phyloP scores from a whole-genome alignment of 2,329 filamentous ascomycete genomes.

The Cytospora chrysosperma region DNA sequence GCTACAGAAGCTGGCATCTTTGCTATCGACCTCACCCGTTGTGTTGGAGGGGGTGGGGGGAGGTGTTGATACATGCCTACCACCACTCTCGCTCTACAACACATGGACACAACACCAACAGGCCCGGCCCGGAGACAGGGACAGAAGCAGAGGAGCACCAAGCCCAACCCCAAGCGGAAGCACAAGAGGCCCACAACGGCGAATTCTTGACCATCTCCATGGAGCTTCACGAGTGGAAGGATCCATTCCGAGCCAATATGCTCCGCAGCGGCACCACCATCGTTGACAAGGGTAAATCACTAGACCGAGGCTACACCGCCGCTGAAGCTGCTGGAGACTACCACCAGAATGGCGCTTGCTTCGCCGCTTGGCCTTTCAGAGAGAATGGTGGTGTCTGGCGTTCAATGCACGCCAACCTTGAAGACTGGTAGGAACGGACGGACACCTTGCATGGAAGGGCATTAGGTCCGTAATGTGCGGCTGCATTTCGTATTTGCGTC shows the following conservation, averaged over 20 bases:
- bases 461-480: background rate
- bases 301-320: constrained; percentile 33
- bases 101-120: background rate
- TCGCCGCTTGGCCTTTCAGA: constrained; percentile 33
- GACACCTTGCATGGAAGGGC: background rate
- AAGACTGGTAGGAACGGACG: background rate
- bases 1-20: background rate
- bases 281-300: background rate
- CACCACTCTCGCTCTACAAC: too few species aligned
- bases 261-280: background rate
- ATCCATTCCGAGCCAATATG: background rate
- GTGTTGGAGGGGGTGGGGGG: too few species aligned
- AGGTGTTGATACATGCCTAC: too few species aligned
- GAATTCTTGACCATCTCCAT: background rate
- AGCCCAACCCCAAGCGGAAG: fast-evolving
- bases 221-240: background rate
- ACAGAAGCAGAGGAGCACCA: background rate
- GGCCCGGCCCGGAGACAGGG: too few species aligned
- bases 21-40: too few species aligned
- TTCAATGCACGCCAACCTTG: background rate
- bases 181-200: background rate
- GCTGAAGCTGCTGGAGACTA: constrained; percentile 29
- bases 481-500: background rate
- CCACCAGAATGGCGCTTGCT: constrained; percentile 29
- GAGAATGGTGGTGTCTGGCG: constrained; percentile 21